These are phyloP conservation scores for Trichosporon coremiiforme DNA, from an alignment of 1,284 basidiomycete species.

Conservation along the genomic window DNA sequence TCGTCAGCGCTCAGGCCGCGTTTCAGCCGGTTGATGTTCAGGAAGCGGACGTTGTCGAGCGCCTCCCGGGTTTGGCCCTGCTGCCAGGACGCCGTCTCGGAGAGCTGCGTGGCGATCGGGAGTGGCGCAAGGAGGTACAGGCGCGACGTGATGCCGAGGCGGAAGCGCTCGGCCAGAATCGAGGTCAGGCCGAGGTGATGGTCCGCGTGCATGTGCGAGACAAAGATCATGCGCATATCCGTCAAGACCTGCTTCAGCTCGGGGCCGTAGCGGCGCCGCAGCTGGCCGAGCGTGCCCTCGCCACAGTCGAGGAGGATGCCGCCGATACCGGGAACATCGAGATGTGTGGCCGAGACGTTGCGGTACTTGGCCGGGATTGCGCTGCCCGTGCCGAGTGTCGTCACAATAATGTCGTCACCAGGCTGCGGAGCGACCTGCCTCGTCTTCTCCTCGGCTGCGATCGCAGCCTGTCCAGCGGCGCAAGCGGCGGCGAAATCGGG, in stretches of 20 bases:
- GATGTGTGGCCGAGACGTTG: constrained; percentile 77
- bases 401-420: constrained; percentile 70
- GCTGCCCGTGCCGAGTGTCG: constrained; percentile 85
- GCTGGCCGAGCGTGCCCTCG: constrained; percentile 89
- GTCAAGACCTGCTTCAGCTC: constrained; percentile 62
- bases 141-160: constrained; percentile 59
- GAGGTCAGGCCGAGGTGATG: constrained; percentile 84
- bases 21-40: constrained; percentile 39
- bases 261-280: constrained; percentile 75
- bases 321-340: constrained; percentile 69
- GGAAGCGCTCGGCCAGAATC: constrained; percentile 70
- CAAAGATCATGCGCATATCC: constrained; percentile 76
- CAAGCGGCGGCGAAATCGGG: constrained; percentile 37
- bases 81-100: constrained; percentile 54
- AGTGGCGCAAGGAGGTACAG: constrained; percentile 68
- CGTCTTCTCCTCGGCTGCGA: constrained; percentile 26
- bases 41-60: constrained; percentile 48
- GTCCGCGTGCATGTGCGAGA: constrained; percentile 90
- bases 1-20: not conserved
- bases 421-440: constrained; percentile 37
- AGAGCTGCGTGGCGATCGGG: constrained; percentile 53
- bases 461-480: constrained; percentile 32
- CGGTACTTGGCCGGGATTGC: constrained; percentile 80
- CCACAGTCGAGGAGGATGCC: constrained; percentile 84
- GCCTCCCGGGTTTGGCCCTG: constrained; percentile 34